Base-by-base conservation (phyloP, 805 yeast species). In the Candida easanensis region DNA sequence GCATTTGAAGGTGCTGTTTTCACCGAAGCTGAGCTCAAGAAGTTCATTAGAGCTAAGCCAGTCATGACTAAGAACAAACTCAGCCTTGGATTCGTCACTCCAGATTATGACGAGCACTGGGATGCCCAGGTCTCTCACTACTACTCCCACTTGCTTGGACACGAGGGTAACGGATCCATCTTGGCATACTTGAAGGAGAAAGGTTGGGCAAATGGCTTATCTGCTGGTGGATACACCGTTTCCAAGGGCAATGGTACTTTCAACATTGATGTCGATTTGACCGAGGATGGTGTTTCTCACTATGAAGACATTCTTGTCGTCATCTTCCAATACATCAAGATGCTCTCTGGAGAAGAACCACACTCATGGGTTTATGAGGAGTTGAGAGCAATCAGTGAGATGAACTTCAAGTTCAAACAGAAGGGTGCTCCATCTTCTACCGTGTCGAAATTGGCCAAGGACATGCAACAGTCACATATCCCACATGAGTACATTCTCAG, bases 151-250 rank as follows among this genome's bases (percentile, higher is more conserved):
- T 69, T 93, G 41, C 67, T 91, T 37, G 98, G 98, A 32, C 98
- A 91, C 63, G 99, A 91, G 66, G 86, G 93, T 37, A 73, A 82
- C 38, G 98, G 98, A 2, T 88, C 97, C 2, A 62, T 91, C 16
- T 70, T 88, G 27, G 76, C 81, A 43, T 74, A 72, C 50, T 74
- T 91, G 51, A 91, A 88, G 64, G 60, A 66, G 26, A 68, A 75
- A 50, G 85, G 90, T 13, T 86, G 90, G 88, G 96, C 91, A 6
- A 84, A 78, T 52, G 82, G 77, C 15, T 71, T 91, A 40, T 78
- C 88, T 28, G 80, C 89, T 26, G 96, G 96, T 8, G 73, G 78
- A 32, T 73, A 79, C 51, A 74, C 77, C 27, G 73, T 83, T 8
- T 81, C 89, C 20, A 71, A 79, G 36, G 93, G 84, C 3, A 79